A percentile compares a stretch with the other conserved stretches of the same genome.
Conservation (phyloP, 176 grass and related monocot genomes). For the Aegilops umbellulata region DNA sequence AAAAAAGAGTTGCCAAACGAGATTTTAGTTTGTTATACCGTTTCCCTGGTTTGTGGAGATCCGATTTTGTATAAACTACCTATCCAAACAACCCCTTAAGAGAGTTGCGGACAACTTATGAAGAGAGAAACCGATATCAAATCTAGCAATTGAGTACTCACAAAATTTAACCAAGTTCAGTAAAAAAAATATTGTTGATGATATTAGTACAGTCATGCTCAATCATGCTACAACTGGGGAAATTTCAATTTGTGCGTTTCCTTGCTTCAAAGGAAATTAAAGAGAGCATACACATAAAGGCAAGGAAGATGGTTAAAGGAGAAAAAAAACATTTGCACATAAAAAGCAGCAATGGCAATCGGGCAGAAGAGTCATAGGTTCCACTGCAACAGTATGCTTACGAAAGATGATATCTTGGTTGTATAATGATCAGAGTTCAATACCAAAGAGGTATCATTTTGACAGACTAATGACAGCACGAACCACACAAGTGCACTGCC, state of each 20-base stretch:
- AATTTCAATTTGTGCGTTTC: not conserved
- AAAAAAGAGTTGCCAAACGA: no score
- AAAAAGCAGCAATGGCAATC: no score
- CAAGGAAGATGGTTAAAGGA: no score
- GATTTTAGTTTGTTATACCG: no score
- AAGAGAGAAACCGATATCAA: not conserved
- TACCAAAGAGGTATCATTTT: not conserved
- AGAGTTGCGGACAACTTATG: not conserved
- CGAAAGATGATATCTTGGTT: not conserved
- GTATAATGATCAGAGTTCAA: conserved; percentile 8
- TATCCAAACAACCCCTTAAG: no score
- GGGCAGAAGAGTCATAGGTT: no score
- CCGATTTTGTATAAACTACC: no score
- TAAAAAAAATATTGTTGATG: not conserved
- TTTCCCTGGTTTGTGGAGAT: no score
- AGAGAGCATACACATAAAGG: not conserved
- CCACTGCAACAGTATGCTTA: no score
- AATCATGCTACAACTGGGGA: not conserved
- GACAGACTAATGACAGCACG: not conserved
- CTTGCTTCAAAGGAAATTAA: not conserved
- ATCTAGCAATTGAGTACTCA: not conserved
- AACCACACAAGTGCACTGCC: no score
- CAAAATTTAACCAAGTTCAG: not conserved
- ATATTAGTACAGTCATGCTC: not conserved
- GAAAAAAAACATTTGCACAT: no score